Conservation (phyloP, 306 rosid species). For the Cicer yamashitae region DNA sequence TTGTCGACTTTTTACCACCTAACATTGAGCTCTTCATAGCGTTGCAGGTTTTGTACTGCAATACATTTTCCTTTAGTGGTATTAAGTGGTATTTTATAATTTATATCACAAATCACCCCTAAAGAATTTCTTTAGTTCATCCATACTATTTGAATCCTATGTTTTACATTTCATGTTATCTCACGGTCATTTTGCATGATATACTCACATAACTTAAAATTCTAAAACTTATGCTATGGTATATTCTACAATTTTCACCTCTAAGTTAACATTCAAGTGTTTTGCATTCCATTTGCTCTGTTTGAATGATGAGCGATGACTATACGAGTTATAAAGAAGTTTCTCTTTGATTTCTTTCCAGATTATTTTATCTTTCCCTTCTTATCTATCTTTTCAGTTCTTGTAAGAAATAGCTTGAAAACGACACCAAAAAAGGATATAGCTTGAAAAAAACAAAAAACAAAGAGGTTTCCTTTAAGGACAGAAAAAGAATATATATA, state of each 20-base stretch:
- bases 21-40: not conserved
- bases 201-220: not conserved
- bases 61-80: not conserved
- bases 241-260: not conserved
- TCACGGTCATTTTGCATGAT: not conserved
- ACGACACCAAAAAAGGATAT: not conserved
- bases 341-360: constrained; percentile 8
- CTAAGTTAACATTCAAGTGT: not conserved
- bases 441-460: not conserved
- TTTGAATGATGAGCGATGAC: not conserved
- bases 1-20: not conserved
- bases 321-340: not conserved
- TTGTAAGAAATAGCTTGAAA: constrained; percentile 30
- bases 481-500: constrained; percentile 3
- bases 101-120: not conserved
- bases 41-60: not conserved
- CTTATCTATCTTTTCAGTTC: not conserved
- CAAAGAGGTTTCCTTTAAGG: constrained; percentile 17
- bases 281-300: not conserved
- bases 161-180: constrained; percentile 2
- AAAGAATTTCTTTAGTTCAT: not conserved
- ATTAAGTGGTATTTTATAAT: too few species aligned
- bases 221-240: not conserved
- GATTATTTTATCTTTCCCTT: constrained; percentile 15
- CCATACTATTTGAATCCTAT: not conserved